Conservation (phyloP, 1,139 yeast species). For the Meyerozyma carpophila region DNA sequence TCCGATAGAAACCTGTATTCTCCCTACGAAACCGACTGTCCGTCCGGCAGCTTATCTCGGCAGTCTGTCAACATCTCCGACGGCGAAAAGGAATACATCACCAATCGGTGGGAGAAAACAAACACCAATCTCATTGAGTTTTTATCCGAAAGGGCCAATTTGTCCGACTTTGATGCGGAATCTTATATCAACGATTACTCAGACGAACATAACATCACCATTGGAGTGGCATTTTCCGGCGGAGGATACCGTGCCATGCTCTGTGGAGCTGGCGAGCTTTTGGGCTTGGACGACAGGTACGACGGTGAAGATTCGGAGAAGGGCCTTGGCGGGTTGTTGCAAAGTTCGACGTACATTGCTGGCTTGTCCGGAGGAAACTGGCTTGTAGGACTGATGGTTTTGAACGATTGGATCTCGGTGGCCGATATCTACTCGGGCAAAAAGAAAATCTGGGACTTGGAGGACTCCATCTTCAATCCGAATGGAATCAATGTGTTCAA, state of each 20-base stretch:
- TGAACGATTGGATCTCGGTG: constrained; percentile 77
- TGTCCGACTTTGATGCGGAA: constrained; percentile 54
- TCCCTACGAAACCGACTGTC: constrained; percentile 25
- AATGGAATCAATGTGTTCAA: constrained; percentile 66
- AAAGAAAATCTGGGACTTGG: constrained; percentile 64
- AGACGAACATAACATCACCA: constrained; percentile 35
- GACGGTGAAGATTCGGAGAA: constrained; percentile 39
- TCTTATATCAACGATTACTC: constrained; percentile 34
- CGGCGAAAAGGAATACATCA: constrained; percentile 36
- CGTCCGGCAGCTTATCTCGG: constrained; percentile 15
- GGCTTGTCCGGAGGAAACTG: constrained; percentile 88
- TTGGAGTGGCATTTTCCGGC: constrained; percentile 81
- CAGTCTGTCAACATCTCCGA: constrained; percentile 29
- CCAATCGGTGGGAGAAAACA: constrained; percentile 47
- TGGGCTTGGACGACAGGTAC: constrained; percentile 69
- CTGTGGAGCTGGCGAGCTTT: constrained; percentile 79
- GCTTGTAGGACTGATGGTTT: constrained; percentile 76
- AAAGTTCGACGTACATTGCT: constrained; percentile 65
- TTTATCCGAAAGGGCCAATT: constrained; percentile 45
- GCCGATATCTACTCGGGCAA: constrained; percentile 47
- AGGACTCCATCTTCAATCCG: constrained; percentile 54
- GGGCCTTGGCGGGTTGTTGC: constrained; percentile 77
- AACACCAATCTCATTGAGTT: constrained; percentile 50
- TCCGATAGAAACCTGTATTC: constrained; percentile 18
- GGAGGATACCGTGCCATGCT: constrained; percentile 94